phyloP scores from a whole-genome alignment of 2,329 filamentous ascomycete species.

The Alternaria postmessia region DNA sequence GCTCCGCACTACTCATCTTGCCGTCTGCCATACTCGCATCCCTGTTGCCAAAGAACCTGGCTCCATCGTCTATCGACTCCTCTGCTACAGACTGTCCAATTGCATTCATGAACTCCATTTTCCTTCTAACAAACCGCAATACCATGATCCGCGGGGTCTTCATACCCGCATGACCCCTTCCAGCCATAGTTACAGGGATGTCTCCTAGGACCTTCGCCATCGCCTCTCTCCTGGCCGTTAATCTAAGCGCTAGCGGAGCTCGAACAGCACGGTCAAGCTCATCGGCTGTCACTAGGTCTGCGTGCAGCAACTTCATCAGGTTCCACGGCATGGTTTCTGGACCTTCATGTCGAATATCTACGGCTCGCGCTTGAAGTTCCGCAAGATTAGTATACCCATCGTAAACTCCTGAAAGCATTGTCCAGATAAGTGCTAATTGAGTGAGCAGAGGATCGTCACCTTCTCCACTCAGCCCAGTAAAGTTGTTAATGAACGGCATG shows the following conservation, averaged over 20 bases:
- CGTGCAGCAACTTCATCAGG: constrained; percentile 12
- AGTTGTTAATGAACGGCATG: background rate
- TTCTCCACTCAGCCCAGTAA: background rate
- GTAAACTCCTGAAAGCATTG: background rate
- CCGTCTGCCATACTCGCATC: background rate
- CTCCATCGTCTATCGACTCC: background rate
- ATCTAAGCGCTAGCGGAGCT: constrained; percentile 6
- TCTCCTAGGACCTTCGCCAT: background rate
- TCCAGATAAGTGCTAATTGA: background rate
- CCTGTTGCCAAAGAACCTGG: background rate
- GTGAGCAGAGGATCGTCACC: background rate
- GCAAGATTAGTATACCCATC: background rate
- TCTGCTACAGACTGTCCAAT: background rate
- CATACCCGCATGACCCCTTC: background rate
- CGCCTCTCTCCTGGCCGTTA: background rate
- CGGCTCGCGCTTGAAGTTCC: background rate
- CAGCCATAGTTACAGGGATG: background rate
- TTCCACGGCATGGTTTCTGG: constrained; percentile 3
- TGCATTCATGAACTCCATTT: background rate
- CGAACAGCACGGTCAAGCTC: background rate
- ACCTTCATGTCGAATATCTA: constrained; percentile 13
- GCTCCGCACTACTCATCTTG: background rate
- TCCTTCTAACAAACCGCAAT: background rate
- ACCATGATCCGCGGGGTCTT: background rate
- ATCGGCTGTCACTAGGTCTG: constrained; percentile 14